Evolutionary conservation across 2,329 filamentous ascomycete species (phyloP).

Genomic region (Pseudogymnoascus sp.): DNA sequence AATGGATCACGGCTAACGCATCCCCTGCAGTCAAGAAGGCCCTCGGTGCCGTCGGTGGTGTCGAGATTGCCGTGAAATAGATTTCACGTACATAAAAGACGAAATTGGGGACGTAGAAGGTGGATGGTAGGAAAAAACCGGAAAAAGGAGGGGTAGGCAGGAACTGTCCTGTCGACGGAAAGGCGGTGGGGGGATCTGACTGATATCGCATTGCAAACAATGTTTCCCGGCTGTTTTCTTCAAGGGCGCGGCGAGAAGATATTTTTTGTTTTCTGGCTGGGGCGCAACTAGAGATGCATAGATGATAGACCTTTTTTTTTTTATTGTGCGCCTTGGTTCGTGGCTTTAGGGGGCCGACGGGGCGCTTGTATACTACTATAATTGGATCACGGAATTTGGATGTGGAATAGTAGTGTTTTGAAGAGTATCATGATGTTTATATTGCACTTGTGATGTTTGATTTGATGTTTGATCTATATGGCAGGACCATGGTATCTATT

Average conservation of each 20-base stretch:
- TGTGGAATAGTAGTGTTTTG: background rate
- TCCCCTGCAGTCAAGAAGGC: constrained; percentile 48
- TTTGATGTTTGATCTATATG: background rate
- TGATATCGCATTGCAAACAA: background rate
- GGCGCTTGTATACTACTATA: constrained; percentile 6
- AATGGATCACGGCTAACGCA: constrained; percentile 2
- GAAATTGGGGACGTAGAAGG: background rate
- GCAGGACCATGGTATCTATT: background rate
- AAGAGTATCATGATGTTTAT: background rate
- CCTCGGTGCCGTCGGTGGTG: constrained; percentile 64
- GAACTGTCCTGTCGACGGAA: background rate
- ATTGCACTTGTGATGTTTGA: background rate
- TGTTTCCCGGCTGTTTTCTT: constrained; percentile 3
- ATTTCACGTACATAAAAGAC: background rate
- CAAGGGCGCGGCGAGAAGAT: background rate
- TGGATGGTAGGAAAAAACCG: background rate
- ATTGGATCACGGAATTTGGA: constrained; percentile 6
- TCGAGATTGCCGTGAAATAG: constrained; percentile 51
- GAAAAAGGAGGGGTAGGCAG: background rate
- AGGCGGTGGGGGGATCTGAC: background rate
- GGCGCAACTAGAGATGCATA: constrained; percentile 2
- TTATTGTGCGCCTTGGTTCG: background rate
- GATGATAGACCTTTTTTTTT: constrained; percentile 1
- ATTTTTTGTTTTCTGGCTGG: background rate
- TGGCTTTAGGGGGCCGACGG: background rate